Evolutionary conservation across 306 rosid genomes (phyloP).

Genomic region (Comarum palustre): DNA sequence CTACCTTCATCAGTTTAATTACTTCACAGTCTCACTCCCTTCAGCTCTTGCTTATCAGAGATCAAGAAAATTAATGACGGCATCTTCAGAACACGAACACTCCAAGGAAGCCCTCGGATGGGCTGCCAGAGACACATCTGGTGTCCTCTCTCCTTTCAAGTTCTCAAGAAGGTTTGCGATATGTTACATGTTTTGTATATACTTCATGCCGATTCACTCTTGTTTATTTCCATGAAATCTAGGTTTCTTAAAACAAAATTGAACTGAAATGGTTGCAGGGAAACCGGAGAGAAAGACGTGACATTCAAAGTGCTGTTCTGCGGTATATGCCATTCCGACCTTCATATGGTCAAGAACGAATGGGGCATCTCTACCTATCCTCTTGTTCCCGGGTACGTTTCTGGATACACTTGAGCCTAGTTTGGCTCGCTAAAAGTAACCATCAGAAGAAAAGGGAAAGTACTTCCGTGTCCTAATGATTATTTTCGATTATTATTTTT

Average conservation of each 20-base stretch:
- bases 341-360: slow-evolving; percentile 21
- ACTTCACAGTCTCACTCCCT: not conserved
- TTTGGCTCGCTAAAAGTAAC: too few relatives aligned
- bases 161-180: slow-evolving; percentile 31
- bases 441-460: too few relatives aligned
- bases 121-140: slow-evolving; percentile 33
- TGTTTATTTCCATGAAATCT: not conserved
- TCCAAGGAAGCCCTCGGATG: slow-evolving; percentile 27
- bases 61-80: slow-evolving; percentile 1
- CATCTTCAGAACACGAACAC: slow-evolving; percentile 8
- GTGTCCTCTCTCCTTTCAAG: slow-evolving; percentile 30
- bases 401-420: too few relatives aligned
- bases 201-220: not conserved
- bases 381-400: slow-evolving; percentile 23
- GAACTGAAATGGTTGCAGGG: slow-evolving; percentile 21
- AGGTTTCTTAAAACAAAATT: not conserved
- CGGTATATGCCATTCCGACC: slow-evolving; percentile 33
- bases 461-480: too few relatives aligned
- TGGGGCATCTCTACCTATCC: slow-evolving; percentile 24
- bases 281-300: slow-evolving; percentile 25
- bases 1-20: not conserved
- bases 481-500: too few relatives aligned
- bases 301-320: slow-evolving; percentile 21
- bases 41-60: not conserved
- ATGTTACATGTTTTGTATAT: not conserved